Evolutionary conservation across 441 rosid species (phyloP), one percentile per base, ranked within the genome.

Genomic region (Adansonia gregorii): DNA sequence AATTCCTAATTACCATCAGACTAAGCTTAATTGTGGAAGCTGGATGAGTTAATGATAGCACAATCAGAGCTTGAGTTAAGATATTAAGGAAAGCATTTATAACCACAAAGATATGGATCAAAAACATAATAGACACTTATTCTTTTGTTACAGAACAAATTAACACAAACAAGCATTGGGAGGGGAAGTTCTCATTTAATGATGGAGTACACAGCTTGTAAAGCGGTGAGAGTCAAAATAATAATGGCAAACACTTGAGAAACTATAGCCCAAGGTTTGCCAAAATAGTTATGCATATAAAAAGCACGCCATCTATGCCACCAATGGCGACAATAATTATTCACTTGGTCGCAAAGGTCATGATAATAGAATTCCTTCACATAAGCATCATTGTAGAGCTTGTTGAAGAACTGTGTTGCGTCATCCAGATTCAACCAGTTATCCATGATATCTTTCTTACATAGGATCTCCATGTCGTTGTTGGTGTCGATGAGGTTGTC

Each of bases 401-500:
- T 73, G 71, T 82, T 79, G 35, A 86, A 84, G 51, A 81, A 79
- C n/a, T 52, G 19, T 0, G 73, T 76, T 43, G 83, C 85, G 2
- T 82, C 78, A 8, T 74, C 84, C 0, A 78, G 86, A 51, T 67
- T 73, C 76, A 79, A 17, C 84, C 82, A 80, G 7, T 73, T 80
- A 35, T 67, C 60, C 0, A 83, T 17, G 3, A 83, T 76, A 0
- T 55, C 77, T 3, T 63, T 78, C 3, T 77, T 27, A 1, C 67
- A 19, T 0, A 86, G 75, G 8, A 74, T 46, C 12, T 84, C 77
- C 73, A 80, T 35, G 10, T 84, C 87, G 8, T 48, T 41, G 3
- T 75, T 52, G 0, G 82, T 83, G 73, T 82, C 70, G 0, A 83
- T 86, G 48, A 86, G 82, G 35, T 66, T 73, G 8, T 80, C 84